Evolutionary conservation across 2,329 filamentous ascomycete species (phyloP).

Genomic region (Ascochyta rabiei): DNA sequence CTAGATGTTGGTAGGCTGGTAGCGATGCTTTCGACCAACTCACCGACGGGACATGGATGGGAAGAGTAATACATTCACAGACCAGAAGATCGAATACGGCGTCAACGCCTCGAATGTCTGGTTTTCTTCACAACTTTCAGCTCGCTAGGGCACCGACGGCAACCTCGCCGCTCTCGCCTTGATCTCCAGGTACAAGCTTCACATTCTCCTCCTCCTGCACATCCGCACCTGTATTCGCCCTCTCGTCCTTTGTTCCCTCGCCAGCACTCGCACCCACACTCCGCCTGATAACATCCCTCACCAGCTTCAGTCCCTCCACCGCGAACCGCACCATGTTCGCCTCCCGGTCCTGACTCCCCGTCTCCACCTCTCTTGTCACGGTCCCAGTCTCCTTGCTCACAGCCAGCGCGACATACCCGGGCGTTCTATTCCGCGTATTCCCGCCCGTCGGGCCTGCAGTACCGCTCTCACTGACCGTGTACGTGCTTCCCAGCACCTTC

Average conservation of each 20-base stretch:
- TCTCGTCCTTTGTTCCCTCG: background rate
- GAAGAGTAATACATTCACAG: background rate
- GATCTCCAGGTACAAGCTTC: constrained; percentile 7
- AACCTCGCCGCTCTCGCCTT: background rate
- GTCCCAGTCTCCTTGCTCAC: constrained; percentile 60
- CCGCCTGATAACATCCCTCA: constrained; percentile 62
- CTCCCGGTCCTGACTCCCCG: constrained; percentile 61
- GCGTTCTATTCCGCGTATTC: constrained; percentile 61
- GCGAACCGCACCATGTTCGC: constrained; percentile 70
- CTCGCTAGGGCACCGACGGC: constrained; percentile 12
- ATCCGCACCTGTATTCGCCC: background rate
- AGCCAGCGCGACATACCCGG: constrained; percentile 69
- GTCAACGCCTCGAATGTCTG: background rate
- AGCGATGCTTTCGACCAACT: no score
- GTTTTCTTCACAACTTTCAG: background rate
- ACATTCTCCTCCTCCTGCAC: constrained; percentile 7
- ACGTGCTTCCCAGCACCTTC: constrained; percentile 61
- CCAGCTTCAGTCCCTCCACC: constrained; percentile 60
- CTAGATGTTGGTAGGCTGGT: no score
- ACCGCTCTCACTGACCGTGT: constrained; percentile 64
- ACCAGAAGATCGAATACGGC: background rate
- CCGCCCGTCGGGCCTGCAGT: constrained; percentile 69
- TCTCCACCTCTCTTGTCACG: constrained; percentile 62
- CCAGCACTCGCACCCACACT: constrained; percentile 37
- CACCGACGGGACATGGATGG: no score